Base-by-base conservation (phyloP, 2,329 filamentous ascomycete species). In the Aureobasidium sp. region DNA sequence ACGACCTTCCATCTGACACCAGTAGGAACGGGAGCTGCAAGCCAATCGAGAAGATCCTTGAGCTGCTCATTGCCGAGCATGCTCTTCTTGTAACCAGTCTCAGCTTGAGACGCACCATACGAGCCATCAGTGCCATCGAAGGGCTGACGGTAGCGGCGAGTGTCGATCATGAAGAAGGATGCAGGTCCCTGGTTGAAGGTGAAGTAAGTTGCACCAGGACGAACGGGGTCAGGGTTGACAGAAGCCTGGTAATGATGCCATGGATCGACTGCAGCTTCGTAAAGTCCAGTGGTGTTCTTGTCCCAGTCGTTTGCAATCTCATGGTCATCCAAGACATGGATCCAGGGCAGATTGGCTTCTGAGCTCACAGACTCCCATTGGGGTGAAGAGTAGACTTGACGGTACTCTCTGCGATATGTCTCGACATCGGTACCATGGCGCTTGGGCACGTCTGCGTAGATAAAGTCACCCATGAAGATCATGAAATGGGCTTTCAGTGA, bases 281-380 rank as follows among this genome's bases (percentile, higher is more conserved):
- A 98, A 0, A 97, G 87, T 8, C 93, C 93, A 0, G 93, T 94
- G 18, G 88, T 91, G 75, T 95, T 96, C 23, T 87, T 85, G 67
- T 91, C 90, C 94, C 95, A 98, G 79, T 98, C 96, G 72, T 99
- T 98, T 7, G 88, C 88, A 68, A 99, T 98, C 76, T 99, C 96
- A 74, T 99, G 96, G 76, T 99, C 96, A 75, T 99, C 96, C 9
- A 98, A 87, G 2, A 97, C 95, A 74, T 99, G 96, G 51, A 98
- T 93, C 96, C 96, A 99, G 72, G 95, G 97, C n/a, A 98, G 83
- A 31, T 65, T 60, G 10, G 60, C 51, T 13, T 64, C 56, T 27
- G 65, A 66, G 29, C 59, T 66, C 42, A 68, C 63, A 31, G 65
- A 64, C 18, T 88, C 84, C 96, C 96, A 99, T 70, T 97, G 95